Evolutionary conservation across 768 basidiomycete species (phyloP), one percentile per base, ranked within the genome.

Genomic region (Arthromyces matolae): DNA sequence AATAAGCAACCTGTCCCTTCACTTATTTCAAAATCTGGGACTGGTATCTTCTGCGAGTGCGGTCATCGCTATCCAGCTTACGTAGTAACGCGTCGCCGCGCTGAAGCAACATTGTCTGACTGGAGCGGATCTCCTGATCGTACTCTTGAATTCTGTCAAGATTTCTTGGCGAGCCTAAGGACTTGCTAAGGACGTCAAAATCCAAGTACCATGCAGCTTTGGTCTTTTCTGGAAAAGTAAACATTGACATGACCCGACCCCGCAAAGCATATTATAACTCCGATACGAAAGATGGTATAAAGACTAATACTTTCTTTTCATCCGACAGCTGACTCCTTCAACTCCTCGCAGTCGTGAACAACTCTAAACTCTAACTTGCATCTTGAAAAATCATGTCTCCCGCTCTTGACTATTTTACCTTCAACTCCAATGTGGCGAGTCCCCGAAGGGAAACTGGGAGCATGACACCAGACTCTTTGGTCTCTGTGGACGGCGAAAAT

Each of bases 321-420:
- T 8, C 22, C 31, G n/a, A n/a, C n/a, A n/a, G n/a, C n/a, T n/a
- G n/a, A n/a, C n/a, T n/a, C n/a, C n/a, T n/a, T n/a, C n/a, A n/a
- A n/a, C n/a, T n/a, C n/a, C 25, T 41, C n/a, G n/a, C n/a, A n/a
- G n/a, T n/a, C n/a, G n/a, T n/a, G n/a, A n/a, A 10, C 29, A 42
- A 10, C 34, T 28, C 23, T 34, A 37, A 36, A 37, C n/a, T 31
- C 33, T 27, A 20, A 10, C 16, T 23, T 18, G 28, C 8, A 14
- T 22, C 19, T 29, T 25, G 28, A 20, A 13, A 13, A 27, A 5
- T n/a, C 32, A 59, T 59, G 58, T 59, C 58, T 45, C 58, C 58
- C 25, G 58, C 55, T 42, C 58, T 52, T 34, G 58, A 59, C 47
- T 56, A 59, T 37, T 59, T 59, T 50, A 49, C 51, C 12, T 50